Evolutionary conservation across 192 early-diverging fungal genomes (phyloP), one percentile per base, ranked within the genome.

Genomic region (Phlyctochytrium bullatum): DNA sequence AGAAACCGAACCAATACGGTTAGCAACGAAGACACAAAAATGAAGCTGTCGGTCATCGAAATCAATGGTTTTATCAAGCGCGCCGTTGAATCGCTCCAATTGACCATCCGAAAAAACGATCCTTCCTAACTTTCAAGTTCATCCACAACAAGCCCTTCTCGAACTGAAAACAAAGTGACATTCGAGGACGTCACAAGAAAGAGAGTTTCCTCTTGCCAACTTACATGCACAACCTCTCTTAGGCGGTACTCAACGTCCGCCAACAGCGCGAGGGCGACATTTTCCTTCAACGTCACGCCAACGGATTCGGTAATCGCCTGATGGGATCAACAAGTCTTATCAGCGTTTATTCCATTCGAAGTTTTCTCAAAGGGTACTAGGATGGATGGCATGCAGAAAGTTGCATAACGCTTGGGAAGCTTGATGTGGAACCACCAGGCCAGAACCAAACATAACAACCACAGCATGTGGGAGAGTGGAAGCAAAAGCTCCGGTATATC

Each of bases 161-260:
- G n/a, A n/a, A n/a, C n/a, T n/a, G n/a, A n/a, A n/a, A n/a, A n/a
- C n/a, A n/a, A n/a, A n/a, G n/a, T n/a, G n/a, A n/a, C n/a, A 58
- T 34, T 12, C 28, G 27, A 2, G n/a, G n/a, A 6, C 57, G 70
- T 23, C 35, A 40, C 10, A 64, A 56, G 0, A 20, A 6, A 61
- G 33, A 34, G 12, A 57, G 12, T 2, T 30, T 72, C 59, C 3
- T 20, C 28, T 34, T 25, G 40, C 23, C 31, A 31, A 54, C 61
- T 58, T 71, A 90, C 89, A 76, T 88, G 79, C 34, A 98, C 86
- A 53, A 99, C 86, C 73, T 98, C 94, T 71, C 96, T 88, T 59
- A 99, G 68, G 34, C 97, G 83, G 76, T 97, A 99, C 75, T 99
- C 97, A 31, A 93, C 92, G 70, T 99, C 97, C 57, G 93, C 88